Percentiles rank a stretch among this genome's conserved stretches.
phyloP scores from a whole-genome alignment of 305 asterid species.

The Monarda citriodora region DNA sequence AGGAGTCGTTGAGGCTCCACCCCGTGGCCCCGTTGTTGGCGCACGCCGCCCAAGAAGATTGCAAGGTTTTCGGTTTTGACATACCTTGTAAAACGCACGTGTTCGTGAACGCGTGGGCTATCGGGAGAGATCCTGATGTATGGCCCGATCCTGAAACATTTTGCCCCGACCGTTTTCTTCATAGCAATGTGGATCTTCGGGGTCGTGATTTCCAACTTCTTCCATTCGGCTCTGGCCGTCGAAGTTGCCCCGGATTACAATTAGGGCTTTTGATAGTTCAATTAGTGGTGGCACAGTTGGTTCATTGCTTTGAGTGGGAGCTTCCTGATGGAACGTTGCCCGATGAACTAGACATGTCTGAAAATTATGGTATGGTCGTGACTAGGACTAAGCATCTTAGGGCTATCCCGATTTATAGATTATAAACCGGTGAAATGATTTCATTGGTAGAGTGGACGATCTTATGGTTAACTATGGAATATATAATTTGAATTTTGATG shows the following conservation, averaged over 20 bases:
- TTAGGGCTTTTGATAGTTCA: constrained; percentile 26
- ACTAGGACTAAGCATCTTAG: no score
- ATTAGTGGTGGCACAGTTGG: constrained; percentile 27
- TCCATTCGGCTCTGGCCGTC: constrained; percentile 41
- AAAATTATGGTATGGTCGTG: constrained; percentile 19
- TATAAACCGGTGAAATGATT: no score
- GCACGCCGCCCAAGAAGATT: constrained; percentile 31
- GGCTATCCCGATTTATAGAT: no score
- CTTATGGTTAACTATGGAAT: no score
- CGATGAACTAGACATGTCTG: constrained; percentile 25
- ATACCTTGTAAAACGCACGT: constrained; percentile 17
- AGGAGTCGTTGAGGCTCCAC: constrained; percentile 34
- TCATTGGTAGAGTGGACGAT: no score
- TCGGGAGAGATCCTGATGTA: constrained; percentile 31
- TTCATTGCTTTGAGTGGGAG: constrained; percentile 32
- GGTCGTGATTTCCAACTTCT: constrained; percentile 32
- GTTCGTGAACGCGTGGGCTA: constrained; percentile 27
- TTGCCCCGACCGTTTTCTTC: constrained; percentile 31
- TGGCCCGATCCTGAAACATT: constrained; percentile 37
- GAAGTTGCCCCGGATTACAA: constrained; percentile 45
- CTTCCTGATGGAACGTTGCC: constrained; percentile 15
- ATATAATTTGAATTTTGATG: no score
- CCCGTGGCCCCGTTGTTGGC: constrained; percentile 23
- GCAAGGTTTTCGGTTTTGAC: constrained; percentile 28
- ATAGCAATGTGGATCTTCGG: constrained; percentile 19